Base-by-base conservation (phyloP, 2,329 filamentous ascomycete species). In the Cercospora citrullina region DNA sequence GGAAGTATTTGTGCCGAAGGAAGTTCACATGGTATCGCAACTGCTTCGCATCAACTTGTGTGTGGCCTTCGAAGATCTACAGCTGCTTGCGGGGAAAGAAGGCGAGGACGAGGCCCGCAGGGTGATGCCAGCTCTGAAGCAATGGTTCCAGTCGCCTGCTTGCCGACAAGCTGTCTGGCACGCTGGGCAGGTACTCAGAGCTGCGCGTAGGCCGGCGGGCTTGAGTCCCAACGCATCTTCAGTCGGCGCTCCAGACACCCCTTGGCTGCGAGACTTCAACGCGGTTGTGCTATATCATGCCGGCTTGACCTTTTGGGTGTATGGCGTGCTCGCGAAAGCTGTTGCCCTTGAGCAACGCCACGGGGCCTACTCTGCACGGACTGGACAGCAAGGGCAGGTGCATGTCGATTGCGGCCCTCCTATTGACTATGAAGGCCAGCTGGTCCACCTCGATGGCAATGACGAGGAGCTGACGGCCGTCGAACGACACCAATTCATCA, bases 11-110 rank as follows among this genome's bases (percentile, higher is more conserved):
- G 67, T 72, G 12, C 69, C 69, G 14, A 71, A 71, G 23, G 69
- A 71, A 26, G 71, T 72, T 2, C 69, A 71, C 59, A 69, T 72
- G 69, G 59, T 71, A 6, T 68, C 69, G n/a, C 69, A 73, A 28
- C 65, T 71, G 1, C 45, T 72, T 23, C 71, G 68, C 21, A 70
- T 73, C 67, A 72, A 73, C 31, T 57, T 73, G 9, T 69, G 67
- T 39, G 71, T 73, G 6, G 68, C 70, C 9, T 69, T 73, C 26
- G 71, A 71, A 18, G 71, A 73, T 45, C 42, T 73, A 5, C 70
- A 72, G 53, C 63, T 72, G 16, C 64, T 73, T 12, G 70, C 71
- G 4, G 71, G 71, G 4, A 73, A 73, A 33, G 70, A 72, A 60
- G 70, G 70, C 1, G 70, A 71, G 36, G 70, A 68, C n/a, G 71